A percentile compares a stretch with the other conserved stretches of the same genome.
Evolutionary conservation across 2,329 filamentous ascomycete species (phyloP).

Genomic region (Penicillium paneum): DNA sequence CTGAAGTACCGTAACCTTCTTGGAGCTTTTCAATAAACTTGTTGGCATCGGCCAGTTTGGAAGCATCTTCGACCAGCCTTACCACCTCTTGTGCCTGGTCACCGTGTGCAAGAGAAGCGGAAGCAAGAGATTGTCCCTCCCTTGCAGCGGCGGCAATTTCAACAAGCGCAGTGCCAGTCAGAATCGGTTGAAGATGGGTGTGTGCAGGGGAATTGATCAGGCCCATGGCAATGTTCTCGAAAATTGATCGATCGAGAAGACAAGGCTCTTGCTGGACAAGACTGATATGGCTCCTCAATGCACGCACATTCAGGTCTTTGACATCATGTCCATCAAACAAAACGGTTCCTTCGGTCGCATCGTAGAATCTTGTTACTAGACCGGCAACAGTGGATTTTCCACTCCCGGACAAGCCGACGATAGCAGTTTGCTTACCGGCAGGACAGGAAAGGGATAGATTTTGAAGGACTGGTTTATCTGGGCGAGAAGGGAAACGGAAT

Average conservation of each 20-base stretch:
- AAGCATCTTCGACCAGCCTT: slow-evolving; percentile 36
- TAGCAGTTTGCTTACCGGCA: slow-evolving; percentile 48
- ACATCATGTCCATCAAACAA: slow-evolving; percentile 62
- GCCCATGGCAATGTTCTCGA: slow-evolving; percentile 13
- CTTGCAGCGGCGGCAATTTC: slow-evolving; percentile 43
- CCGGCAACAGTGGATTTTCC: slow-evolving; percentile 64
- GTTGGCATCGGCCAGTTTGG: slow-evolving; percentile 59
- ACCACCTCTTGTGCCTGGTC: slow-evolving; percentile 50
- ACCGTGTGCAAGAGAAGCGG: slow-evolving; percentile 44
- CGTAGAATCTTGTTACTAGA: slow-evolving; percentile 62
- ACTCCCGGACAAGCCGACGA: slow-evolving; percentile 54
- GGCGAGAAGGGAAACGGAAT: slow-evolving; percentile 27
- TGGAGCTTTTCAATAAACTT: slow-evolving; percentile 10
- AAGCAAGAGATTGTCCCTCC: slow-evolving; percentile 47
- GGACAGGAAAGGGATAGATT: slow-evolving; percentile 16
- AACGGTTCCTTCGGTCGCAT: slow-evolving; percentile 59
- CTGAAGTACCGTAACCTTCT: slow-evolving; percentile 62
- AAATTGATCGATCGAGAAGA: slow-evolving; percentile 13
- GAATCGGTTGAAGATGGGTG: slow-evolving; percentile 10
- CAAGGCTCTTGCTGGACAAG: slow-evolving; percentile 13
- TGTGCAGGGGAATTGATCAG: slow-evolving; percentile 20
- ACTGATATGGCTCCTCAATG: slow-evolving; percentile 10
- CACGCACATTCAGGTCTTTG: slow-evolving; percentile 50
- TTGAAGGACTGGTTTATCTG: slow-evolving; percentile 16
- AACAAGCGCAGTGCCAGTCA: slow-evolving; percentile 50